These are phyloP conservation scores for Papilionanthe hybrid DNA, from an alignment of 116 monocot species.

Conservation along the genomic window DNA sequence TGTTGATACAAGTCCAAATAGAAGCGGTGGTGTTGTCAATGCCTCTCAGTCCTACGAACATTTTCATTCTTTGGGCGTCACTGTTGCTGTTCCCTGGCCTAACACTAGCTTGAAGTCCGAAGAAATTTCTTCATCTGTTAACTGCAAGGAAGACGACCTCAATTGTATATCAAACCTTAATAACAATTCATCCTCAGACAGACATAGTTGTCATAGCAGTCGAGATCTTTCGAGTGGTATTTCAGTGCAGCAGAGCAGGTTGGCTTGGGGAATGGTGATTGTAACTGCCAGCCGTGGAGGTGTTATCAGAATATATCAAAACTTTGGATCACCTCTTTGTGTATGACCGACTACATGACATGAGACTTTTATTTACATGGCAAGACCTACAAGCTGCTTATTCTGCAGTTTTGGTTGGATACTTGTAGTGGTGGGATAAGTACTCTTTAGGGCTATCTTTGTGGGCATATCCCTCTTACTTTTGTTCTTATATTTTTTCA, in stretches of 20 bases:
- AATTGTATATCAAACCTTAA: neutral
- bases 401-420: neutral
- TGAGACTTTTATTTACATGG: neutral
- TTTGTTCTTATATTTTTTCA: neutral
- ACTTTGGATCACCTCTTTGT: conserved; percentile 38
- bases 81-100: conserved; percentile 9
- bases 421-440: too few relatives aligned
- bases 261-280: conserved; percentile 23
- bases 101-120: conserved; percentile 20
- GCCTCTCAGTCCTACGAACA: conserved; percentile 69
- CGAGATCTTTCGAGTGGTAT: neutral
- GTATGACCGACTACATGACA: neutral
- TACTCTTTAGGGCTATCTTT: neutral
- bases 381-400: neutral
- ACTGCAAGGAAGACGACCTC: conserved; percentile 13
- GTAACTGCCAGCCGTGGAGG: neutral
- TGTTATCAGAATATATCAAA: conserved; percentile 21
- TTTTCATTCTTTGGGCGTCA: conserved; percentile 73
- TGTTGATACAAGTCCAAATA: conserved; percentile 34
- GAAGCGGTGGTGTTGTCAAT: conserved; percentile 34
- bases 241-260: conserved; percentile 11
- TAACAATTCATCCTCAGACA: neutral
- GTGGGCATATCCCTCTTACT: neutral
- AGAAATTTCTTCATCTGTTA: conserved; percentile 4
- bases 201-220: neutral